These are phyloP conservation scores for Colletotrichum tofieldiae DNA, from an alignment of 2,329 filamentous ascomycete species.

Conservation along the genomic window DNA sequence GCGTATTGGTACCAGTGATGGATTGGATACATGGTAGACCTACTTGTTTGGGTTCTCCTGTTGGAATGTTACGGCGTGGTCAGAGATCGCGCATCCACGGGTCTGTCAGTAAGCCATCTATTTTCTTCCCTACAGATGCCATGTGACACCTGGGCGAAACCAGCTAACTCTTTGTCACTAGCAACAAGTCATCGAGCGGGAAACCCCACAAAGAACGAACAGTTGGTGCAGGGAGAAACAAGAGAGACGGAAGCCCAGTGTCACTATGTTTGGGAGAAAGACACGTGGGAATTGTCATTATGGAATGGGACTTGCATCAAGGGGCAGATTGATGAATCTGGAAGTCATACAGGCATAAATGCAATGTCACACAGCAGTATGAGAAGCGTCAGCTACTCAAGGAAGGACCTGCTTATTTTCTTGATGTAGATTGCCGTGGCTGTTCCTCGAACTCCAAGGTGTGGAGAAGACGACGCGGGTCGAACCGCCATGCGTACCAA, in stretches of 20 bases:
- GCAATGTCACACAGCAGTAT: background rate
- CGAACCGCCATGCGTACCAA: background rate
- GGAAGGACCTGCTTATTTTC: background rate
- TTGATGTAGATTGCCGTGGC: background rate
- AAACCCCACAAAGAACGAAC: no score
- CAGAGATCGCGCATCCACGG: no score
- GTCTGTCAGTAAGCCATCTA: background rate
- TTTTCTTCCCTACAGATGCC: no score
- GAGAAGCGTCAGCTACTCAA: no score
- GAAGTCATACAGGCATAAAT: background rate
- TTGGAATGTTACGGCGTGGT: background rate
- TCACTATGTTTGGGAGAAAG: background rate
- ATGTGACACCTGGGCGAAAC: no score
- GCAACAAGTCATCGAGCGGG: background rate
- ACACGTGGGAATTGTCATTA: background rate
- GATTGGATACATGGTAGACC: no score
- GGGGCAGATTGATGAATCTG: background rate
- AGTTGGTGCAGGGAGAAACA: background rate
- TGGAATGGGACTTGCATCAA: background rate
- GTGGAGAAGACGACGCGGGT: background rate
- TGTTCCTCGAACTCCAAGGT: background rate
- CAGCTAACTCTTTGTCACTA: background rate
- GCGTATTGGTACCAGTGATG: constrained; percentile 24
- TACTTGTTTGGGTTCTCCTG: no score
- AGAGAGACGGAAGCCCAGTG: background rate